Evolutionary conservation across 164 flowering plant genomes (phyloP).

Genomic region (Cinnamomum micranthum): DNA sequence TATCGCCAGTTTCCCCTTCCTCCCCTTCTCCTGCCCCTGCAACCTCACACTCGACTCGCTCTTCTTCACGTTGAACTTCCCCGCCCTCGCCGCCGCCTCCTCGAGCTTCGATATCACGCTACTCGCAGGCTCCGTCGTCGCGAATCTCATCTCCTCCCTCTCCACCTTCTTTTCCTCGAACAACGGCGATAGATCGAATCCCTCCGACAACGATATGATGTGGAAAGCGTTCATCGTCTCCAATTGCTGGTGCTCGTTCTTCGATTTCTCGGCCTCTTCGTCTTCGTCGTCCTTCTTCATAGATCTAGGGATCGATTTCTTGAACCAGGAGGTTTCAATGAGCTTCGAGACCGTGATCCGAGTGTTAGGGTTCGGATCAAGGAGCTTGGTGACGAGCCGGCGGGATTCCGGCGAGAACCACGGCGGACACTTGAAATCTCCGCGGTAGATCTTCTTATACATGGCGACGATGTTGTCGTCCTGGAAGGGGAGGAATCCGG

Average conservation of each 20-base stretch:
- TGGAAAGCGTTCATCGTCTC: conserved; percentile 46
- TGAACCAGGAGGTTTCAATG: conserved; percentile 52
- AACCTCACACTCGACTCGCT: conserved; percentile 37
- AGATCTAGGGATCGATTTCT: conserved; percentile 28
- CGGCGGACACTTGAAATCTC: conserved; percentile 57
- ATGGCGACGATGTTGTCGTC: conserved; percentile 50
- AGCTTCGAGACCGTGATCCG: conserved; percentile 38
- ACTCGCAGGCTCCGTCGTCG: conserved; percentile 42
- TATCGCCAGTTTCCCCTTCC: conserved; percentile 57
- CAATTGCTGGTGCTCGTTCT: conserved; percentile 13
- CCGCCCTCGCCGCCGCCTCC: conserved; percentile 35
- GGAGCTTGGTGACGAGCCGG: conserved; percentile 34
- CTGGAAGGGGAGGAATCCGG: conserved; percentile 53
- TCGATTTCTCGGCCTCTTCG: conserved; percentile 5
- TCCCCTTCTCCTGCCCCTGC: conserved; percentile 48
- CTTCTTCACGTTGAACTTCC: conserved; percentile 38
- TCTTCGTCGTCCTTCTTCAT: not conserved
- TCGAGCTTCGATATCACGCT: conserved; percentile 47
- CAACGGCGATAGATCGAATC: conserved; percentile 51
- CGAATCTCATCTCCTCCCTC: conserved; percentile 42
- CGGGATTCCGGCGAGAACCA: conserved; percentile 53
- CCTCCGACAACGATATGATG: conserved; percentile 45
- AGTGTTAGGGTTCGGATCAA: conserved; percentile 45
- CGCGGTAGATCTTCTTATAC: conserved; percentile 50
- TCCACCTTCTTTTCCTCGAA: conserved; percentile 48